phyloP scores from a whole-genome alignment of 2,329 filamentous ascomycete genomes.

The Chaetomiaceae sp. region DNA sequence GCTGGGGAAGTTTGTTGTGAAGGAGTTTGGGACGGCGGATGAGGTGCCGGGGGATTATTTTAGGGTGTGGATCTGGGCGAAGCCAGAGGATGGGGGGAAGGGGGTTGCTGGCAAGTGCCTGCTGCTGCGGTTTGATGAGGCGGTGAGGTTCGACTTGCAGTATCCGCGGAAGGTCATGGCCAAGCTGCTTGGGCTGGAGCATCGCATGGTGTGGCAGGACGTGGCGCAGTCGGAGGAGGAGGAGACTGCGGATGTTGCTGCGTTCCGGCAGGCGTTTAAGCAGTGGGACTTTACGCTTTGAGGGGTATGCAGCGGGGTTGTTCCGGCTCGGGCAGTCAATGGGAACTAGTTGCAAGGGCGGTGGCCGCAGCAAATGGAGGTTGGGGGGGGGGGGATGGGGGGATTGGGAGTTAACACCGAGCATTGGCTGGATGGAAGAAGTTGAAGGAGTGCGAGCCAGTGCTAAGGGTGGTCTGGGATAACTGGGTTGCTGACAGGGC shows the following conservation, averaged over 20 bases:
- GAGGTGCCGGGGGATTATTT: conserved; percentile 65
- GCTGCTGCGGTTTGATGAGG: conserved; percentile 67
- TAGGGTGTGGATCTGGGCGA: conserved; percentile 73
- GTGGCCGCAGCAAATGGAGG: not conserved
- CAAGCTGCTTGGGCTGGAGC: conserved; percentile 77
- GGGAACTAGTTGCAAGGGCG: not conserved
- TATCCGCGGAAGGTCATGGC: conserved; percentile 85
- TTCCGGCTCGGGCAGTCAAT: not conserved
- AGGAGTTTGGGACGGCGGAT: conserved; percentile 47
- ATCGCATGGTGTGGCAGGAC: conserved; percentile 78
- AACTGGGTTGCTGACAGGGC: no score
- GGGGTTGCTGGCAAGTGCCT: conserved; percentile 66
- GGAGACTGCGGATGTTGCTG: conserved; percentile 71
- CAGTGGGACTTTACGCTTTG: conserved; percentile 76
- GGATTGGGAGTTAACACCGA: no score
- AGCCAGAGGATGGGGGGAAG: conserved; percentile 38
- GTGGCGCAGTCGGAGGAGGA: conserved; percentile 73
- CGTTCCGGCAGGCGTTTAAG: conserved; percentile 78
- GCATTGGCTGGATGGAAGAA: no score
- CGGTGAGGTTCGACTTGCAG: conserved; percentile 80
- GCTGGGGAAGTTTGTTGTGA: conserved; percentile 48
- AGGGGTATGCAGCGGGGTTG: not conserved
- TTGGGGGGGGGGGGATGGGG: no score
- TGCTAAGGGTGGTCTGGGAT: no score
- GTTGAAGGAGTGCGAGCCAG: no score